phyloP scores from a whole-genome alignment of 2,329 filamentous ascomycete genomes.

The Cladosporium sp. region DNA sequence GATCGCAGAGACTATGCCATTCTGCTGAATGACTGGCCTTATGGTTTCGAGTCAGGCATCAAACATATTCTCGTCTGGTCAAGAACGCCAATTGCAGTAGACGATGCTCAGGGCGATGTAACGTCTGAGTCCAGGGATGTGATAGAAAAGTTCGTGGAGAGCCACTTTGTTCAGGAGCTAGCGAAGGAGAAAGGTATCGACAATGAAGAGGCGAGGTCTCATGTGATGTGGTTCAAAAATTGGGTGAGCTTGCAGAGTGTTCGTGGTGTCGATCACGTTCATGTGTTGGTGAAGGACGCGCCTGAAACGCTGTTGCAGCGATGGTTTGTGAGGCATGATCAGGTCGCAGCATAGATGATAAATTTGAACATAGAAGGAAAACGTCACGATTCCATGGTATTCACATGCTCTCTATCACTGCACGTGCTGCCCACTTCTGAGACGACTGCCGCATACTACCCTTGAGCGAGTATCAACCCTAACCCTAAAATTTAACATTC shows the following conservation, averaged over 20 bases:
- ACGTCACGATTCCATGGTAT: too few relatives aligned
- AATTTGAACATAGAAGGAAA: too few relatives aligned
- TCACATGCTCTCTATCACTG: too few relatives aligned
- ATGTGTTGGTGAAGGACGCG: conserved; percentile 49
- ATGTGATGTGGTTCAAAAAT: conserved; percentile 62
- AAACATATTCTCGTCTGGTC: conserved; percentile 55
- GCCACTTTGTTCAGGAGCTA: conserved; percentile 45
- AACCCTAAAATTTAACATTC: background rate
- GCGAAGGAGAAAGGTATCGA: conserved; percentile 19
- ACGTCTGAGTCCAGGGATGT: conserved; percentile 45
- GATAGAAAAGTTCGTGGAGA: conserved; percentile 47
- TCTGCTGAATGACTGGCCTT: conserved; percentile 60
- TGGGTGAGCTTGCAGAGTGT: conserved; percentile 58
- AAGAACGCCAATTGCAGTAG: conserved; percentile 46
- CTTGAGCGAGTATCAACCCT: background rate
- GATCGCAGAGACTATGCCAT: conserved; percentile 52
- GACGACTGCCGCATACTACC: too few relatives aligned
- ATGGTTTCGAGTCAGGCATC: conserved; percentile 52
- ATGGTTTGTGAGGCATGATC: conserved; percentile 19
- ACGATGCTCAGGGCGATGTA: conserved; percentile 44
- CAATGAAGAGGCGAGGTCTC: conserved; percentile 33
- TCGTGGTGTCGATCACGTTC: conserved; percentile 53
- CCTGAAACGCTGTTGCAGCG: conserved; percentile 30
- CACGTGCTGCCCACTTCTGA: too few relatives aligned
- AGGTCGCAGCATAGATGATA: background rate